Evolutionary conservation across 2,329 filamentous ascomycete species (phyloP).

Genomic region (Parascedosporium putredinis): DNA sequence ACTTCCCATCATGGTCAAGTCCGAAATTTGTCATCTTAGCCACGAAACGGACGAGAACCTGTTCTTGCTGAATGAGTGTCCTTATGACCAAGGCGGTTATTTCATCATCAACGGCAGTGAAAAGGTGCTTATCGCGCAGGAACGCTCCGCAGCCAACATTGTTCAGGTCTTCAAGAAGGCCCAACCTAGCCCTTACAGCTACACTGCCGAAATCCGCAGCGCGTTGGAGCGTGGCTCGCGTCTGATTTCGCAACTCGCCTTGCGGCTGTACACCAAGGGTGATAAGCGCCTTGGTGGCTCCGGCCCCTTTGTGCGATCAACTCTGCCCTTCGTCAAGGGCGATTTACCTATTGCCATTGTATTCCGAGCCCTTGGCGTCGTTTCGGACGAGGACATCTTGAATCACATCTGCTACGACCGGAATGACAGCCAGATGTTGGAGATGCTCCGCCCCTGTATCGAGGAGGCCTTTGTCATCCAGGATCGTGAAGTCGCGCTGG

Average conservation of each 20-base stretch:
- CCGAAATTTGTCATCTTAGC: constrained; percentile 83
- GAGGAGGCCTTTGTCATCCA: constrained; percentile 96
- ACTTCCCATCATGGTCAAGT: constrained; percentile 96
- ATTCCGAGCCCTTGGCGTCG: constrained; percentile 88
- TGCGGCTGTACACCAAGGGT: constrained; percentile 83
- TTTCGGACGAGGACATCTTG: constrained; percentile 94
- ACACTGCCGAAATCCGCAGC: constrained; percentile 91
- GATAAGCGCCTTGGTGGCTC: constrained; percentile 58
- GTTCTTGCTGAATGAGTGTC: constrained; percentile 89
- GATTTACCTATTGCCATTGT: constrained; percentile 93
- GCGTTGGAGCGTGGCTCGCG: constrained; percentile 93
- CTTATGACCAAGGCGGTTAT: constrained; percentile 96
- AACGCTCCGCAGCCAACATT: constrained; percentile 94
- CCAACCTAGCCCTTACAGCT: constrained; percentile 80
- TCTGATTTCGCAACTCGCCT: constrained; percentile 81
- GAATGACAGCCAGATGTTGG: constrained; percentile 91
- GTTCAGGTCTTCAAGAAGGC: constrained; percentile 99
- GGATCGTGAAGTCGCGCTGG: constrained; percentile 84
- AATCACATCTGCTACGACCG: constrained; percentile 97
- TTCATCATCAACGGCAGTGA: constrained; percentile 99
- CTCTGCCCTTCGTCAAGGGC: constrained; percentile 84
- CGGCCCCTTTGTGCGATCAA: constrained; percentile 81
- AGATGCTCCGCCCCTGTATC: constrained; percentile 94
- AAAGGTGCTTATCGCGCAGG: constrained; percentile 95
- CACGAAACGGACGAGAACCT: constrained; percentile 75